Evolutionary conservation across 192 early-diverging fungal genomes (phyloP), one percentile per base, ranked within the genome.

Genomic region (Gryganskiella cystojenkinii): DNA sequence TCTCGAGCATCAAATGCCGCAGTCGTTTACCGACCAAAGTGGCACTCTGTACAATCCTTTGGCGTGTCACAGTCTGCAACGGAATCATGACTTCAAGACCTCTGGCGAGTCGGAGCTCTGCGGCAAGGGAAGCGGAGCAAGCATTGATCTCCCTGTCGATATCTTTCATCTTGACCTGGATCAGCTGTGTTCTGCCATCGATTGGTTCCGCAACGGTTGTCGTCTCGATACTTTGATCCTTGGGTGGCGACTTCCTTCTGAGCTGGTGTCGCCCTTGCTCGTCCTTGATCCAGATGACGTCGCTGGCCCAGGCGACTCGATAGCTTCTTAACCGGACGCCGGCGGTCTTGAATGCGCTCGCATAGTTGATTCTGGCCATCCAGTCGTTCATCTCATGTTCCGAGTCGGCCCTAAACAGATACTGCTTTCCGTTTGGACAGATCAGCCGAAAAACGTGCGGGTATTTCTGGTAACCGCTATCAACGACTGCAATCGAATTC

Each of bases 331-430:
- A 56, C 2, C 74, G 66, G 2, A 87, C 78, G 2, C 84, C 86
- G 2, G 73, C 73, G 11, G 91, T 88, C 67, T 92, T 94, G 71
- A 94, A 86, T 17, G 91, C 84, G 7, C 91, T 88, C 0, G 92
- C 92, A 70, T 92, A 94, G 82, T 94, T 94, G 56, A 94, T 90
- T 45, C 88, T 88, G 35, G 85, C 79, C 84, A 94, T 92, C 93
- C 93, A 94, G 66, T 94, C 90, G 31, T 92, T 88, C 79, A 94
- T 89, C 24, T 90, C 86, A 34, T 86, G 81, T 63, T 91, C 90
- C 50, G 79, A 82, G 7, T 90, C 81, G 6, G 91, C 90, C 79
- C 89, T 83, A 59, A 94, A 84, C 42, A 94, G 66, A 52, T 90
- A 90, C 65, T 93, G 90, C 63, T 92, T 88, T 27, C 89, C 89